Conservation (phyloP, 306 rosid genomes). For the Fragaria iinumae region DNA sequence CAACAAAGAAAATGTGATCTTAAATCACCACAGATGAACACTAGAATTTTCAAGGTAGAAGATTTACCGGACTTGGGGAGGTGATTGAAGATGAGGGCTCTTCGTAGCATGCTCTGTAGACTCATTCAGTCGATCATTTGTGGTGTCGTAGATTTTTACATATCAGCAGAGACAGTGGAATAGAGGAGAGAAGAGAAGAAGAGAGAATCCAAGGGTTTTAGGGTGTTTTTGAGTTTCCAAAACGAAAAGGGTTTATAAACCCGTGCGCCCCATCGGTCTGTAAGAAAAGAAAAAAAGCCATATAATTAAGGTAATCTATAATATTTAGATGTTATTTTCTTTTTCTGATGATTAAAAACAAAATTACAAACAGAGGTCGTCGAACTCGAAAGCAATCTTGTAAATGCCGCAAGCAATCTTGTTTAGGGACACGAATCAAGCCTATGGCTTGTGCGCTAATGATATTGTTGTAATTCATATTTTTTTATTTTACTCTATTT, state of each 20-base stretch:
- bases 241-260: neutral
- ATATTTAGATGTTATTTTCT: too few species aligned
- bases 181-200: neutral
- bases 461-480: too few species aligned
- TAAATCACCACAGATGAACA: neutral
- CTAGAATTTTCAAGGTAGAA: neutral
- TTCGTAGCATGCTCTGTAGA: neutral
- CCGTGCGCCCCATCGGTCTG: too few species aligned
- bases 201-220: neutral
- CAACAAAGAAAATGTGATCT: neutral
- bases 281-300: too few species aligned
- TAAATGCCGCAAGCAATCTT: too few species aligned
- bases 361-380: too few species aligned
- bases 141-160: neutral
- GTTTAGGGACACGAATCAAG: too few species aligned
- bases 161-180: neutral
- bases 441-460: too few species aligned
- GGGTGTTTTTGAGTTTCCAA: neutral
- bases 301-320: too few species aligned
- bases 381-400: too few species aligned
- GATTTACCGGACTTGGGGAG: conserved; percentile 5
- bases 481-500: too few species aligned
- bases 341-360: too few species aligned
- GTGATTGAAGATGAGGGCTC: neutral
- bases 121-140: conserved; percentile 2